Evolutionary conservation across 306 rosid species (phyloP), one percentile per base, ranked within the genome.

Genomic region (Acacia confusa): DNA sequence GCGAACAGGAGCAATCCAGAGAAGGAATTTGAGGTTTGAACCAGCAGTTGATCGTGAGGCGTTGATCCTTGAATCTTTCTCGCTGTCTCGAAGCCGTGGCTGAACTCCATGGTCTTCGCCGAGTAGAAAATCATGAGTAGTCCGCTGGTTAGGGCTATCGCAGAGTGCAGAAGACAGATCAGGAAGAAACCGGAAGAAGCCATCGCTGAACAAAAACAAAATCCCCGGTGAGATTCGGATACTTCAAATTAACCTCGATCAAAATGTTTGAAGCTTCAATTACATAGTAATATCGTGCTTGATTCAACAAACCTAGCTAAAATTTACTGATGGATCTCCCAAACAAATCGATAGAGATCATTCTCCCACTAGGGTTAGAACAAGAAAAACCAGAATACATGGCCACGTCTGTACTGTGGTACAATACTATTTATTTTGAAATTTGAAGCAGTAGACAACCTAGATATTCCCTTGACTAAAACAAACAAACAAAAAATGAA

Each of bases 11-110:
- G 85, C 78, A 92, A 84, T 7, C 98, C 97, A 15, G 99, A 95
- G 80, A 95, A 95, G 36, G 98, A 95, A 85, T 88, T 93, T 3
- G 99, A 89, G 17, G 98, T 93, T 78, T 30, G 86, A 7, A 95
- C 83, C 86, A 95, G 72, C 34, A 95, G 87, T 80, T 90, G 94
- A 81, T 93, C 98, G 64, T 92, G 89, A 16, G 92, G 93, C 44
- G 98, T 93, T 81, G 99, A 95, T 36, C 98, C 99, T 81, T 86
- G 97, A 67, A 93, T 91, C 88, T 89, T 95, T 3, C 60, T 86
- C 43, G 98, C 97, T 24, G 91, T 89, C 65, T 89, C 93, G 19
- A 50, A 53, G 60, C 98, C 97, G 85, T 89, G 95, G 55, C 97
- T 87, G 79, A 95, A 88, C 34, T 88, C 93, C 68, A 34, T 76